Evolutionary conservation across 108 stramenopile species (phyloP).

Genomic region (Seminavis robusta): DNA sequence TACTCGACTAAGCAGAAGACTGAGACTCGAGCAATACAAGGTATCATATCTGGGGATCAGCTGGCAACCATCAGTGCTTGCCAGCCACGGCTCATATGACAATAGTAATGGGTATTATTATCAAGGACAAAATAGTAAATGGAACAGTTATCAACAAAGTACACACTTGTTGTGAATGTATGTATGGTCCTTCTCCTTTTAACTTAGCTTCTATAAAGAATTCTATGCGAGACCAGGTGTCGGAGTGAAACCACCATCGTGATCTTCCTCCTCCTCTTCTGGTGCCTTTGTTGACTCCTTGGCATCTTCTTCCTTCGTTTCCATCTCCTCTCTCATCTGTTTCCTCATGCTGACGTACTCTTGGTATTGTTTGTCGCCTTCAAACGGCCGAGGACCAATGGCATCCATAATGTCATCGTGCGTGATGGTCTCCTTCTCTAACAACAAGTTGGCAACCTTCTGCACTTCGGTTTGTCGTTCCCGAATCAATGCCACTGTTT

Average conservation of each 20-base stretch:
- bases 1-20: too few relatives aligned
- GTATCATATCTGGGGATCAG: too few relatives aligned
- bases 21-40: too few relatives aligned
- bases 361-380: constrained; percentile 70
- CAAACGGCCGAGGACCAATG: constrained; percentile 92
- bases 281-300: constrained; percentile 10
- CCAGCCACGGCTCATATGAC: too few relatives aligned
- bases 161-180: too few relatives aligned
- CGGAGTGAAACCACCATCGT: not conserved
- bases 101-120: too few relatives aligned
- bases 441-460: constrained; percentile 79
- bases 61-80: too few relatives aligned
- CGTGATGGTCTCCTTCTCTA: constrained; percentile 96
- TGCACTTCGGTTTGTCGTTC: constrained; percentile 80
- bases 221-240: constrained; percentile 4
- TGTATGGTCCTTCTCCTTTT: too few relatives aligned
- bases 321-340: constrained; percentile 1
- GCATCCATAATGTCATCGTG: constrained; percentile 90
- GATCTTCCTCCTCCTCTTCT: too few relatives aligned
- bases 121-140: too few relatives aligned
- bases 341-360: constrained; percentile 73
- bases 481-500: constrained; percentile 74
- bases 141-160: too few relatives aligned
- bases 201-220: too few relatives aligned
- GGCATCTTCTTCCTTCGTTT: constrained; percentile 26